Evolutionary conservation across 495 filamentous ascomycete species (phyloP).

Genomic region (Penicillium cinerascens): DNA sequence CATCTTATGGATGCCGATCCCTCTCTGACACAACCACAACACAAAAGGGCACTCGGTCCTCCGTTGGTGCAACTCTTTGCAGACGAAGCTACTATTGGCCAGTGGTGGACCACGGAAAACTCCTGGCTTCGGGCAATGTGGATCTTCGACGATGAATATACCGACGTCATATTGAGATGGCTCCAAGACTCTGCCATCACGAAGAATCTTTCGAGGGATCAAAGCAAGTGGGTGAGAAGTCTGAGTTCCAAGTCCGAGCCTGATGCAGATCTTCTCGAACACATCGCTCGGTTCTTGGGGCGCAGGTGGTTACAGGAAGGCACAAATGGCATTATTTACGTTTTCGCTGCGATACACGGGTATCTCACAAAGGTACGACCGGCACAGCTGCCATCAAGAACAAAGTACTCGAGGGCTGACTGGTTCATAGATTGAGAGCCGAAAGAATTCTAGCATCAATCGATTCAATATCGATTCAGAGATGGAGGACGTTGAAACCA

Average conservation of each 20-base stretch:
- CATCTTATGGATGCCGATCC: slow-evolving; percentile 10
- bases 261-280: slow-evolving; percentile 23
- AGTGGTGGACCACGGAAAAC: slow-evolving; percentile 10
- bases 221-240: slow-evolving; percentile 16
- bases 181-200: slow-evolving; percentile 20
- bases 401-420: background rate
- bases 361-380: slow-evolving; percentile 16
- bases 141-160: slow-evolving; percentile 7
- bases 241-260: slow-evolving; percentile 19
- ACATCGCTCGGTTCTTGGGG: slow-evolving; percentile 7
- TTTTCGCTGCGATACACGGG: slow-evolving; percentile 7
- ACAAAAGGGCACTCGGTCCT: slow-evolving; percentile 11
- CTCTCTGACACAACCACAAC: slow-evolving; percentile 11
- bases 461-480: background rate
- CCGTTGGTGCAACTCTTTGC: slow-evolving; percentile 10
- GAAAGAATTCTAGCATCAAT: slow-evolving; percentile 4
- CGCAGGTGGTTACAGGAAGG: slow-evolving; percentile 13
- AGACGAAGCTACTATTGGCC: slow-evolving; percentile 2
- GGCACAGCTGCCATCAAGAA: background rate
- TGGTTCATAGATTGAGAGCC: slow-evolving; percentile 5
- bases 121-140: background rate
- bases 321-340: background rate
- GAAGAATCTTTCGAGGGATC: slow-evolving; percentile 10
- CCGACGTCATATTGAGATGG: slow-evolving; percentile 13
- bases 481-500: background rate